Evolutionary conservation across 805 yeast genomes (phyloP), one percentile per base, ranked within the genome.

Genomic region (Brettanomyces naardenensis): DNA sequence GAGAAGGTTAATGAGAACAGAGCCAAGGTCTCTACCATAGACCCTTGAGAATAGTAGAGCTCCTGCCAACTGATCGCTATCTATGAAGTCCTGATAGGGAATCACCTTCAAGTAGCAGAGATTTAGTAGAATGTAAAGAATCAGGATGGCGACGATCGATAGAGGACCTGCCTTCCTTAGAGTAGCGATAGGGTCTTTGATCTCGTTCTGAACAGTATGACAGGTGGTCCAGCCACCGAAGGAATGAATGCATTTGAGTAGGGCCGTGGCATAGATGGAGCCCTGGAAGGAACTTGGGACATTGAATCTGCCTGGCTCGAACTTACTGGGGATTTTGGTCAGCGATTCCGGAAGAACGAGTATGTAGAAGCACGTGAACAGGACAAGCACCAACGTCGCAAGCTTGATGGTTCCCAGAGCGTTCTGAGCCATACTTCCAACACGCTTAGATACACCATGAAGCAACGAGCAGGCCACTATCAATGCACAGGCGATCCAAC

Each of bases 351-450:
- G 83, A n/a, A 73, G 45, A 1, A 65, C 28, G n/a, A 75, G 44
- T 4, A 73, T 78, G 47, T 75, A 80, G 2, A 78, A 14, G 0
- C 89, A 85, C 0, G 81, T 71, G 4, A 68, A 35, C 3, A 75
- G 64, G 67, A 82, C 73, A 1, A 78, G 53, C 0, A 57, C 66
- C 29, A 81, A 64, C 22, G 82, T 57, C 3, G 62, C 51, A 33
- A 83, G 52, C 52, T 83, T 83, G 51, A 82, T 48, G 6, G 66
- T 66, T 0, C 92, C 90, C 3, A 81, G 55, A 10, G 72, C 42
- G 47, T 80, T 81, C 51, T 81, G 88, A 11, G 80, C 61, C 13
- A 58, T 51, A 1, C 82, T 68, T 0, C 89, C 89, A 44, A 68
- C 68, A 39, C 61, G 70, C 2, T 78, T 73, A 20, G 86, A 77